Evolutionary conservation across 2,329 filamentous ascomycete genomes (phyloP).

Genomic region (Cordyceps tenuipes): DNA sequence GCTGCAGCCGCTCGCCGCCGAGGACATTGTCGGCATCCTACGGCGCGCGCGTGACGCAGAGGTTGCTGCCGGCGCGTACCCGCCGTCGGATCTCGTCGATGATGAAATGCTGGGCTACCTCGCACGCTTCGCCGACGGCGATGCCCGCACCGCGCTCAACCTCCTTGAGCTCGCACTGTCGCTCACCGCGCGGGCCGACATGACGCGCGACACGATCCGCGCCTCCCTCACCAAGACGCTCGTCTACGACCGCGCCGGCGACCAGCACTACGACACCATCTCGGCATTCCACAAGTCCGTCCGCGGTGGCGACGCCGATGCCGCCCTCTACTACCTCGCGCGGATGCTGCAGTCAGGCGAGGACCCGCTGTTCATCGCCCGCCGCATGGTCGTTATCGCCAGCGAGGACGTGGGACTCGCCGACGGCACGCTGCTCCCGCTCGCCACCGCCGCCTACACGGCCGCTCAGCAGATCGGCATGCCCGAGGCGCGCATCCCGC

Average conservation of each 20-base stretch:
- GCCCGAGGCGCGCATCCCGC: conserved; percentile 86
- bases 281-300: conserved; percentile 96
- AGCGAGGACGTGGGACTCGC: conserved; percentile 90
- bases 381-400: conserved; percentile 88
- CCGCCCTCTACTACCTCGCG: conserved; percentile 86
- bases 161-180: conserved; percentile 83
- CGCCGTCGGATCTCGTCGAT: conserved; percentile 56
- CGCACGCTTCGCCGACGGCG: conserved; percentile 79
- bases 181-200: conserved; percentile 46
- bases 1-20: conserved; percentile 62
- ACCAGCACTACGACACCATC: conserved; percentile 97
- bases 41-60: conserved; percentile 64
- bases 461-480: conserved; percentile 90
- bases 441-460: conserved; percentile 79
- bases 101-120: conserved; percentile 73
- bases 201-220: conserved; percentile 72
- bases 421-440: conserved; percentile 71
- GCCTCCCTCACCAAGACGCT: conserved; percentile 77
- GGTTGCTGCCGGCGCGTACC: conserved; percentile 25
- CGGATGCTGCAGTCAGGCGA: conserved; percentile 95
- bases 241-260: conserved; percentile 89
- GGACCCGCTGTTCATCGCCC: conserved; percentile 84
- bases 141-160: conserved; percentile 87
- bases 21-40: conserved; percentile 67
- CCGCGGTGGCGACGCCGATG: conserved; percentile 77